Evolutionary conservation across 2,329 filamentous ascomycete genomes (phyloP).

Genomic region (Ophiostoma sp.): DNA sequence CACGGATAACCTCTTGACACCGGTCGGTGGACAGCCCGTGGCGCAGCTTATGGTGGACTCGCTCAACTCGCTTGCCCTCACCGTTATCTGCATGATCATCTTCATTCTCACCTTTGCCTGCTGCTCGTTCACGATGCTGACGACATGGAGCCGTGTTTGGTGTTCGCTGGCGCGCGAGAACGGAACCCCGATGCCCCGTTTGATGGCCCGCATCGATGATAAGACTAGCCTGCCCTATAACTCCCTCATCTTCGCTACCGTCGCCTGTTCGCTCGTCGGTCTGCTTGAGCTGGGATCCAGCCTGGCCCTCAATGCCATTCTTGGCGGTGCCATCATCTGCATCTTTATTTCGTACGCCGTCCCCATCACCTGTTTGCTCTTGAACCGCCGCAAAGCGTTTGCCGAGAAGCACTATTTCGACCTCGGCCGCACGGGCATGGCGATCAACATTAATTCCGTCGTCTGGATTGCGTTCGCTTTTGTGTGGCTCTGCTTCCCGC

Average conservation of each 20-base stretch:
- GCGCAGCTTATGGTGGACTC: constrained; percentile 15
- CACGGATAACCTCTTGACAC: constrained; percentile 8
- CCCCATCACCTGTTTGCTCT: not conserved
- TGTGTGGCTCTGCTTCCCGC: constrained; percentile 19
- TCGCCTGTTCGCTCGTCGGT: constrained; percentile 2
- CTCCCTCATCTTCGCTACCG: constrained; percentile 1
- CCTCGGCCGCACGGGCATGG: constrained; percentile 9
- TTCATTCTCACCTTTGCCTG: constrained; percentile 1
- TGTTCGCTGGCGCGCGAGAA: constrained; percentile 16
- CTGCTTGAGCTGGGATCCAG: constrained; percentile 12
- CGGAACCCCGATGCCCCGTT: not conserved
- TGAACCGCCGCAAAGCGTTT: not conserved
- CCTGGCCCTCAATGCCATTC: constrained; percentile 19
- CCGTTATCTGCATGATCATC: constrained; percentile 13
- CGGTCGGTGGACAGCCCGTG: constrained; percentile 16
- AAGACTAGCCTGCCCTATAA: constrained; percentile 10
- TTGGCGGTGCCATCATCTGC: constrained; percentile 17
- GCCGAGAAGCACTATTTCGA: not conserved
- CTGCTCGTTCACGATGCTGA: not conserved
- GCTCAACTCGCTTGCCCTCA: constrained; percentile 11
- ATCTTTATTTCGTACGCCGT: constrained; percentile 18
- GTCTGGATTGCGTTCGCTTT: constrained; percentile 15
- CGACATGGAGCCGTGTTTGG: constrained; percentile 17
- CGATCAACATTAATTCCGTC: constrained; percentile 10
- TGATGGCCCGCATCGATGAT: not conserved